A percentile compares a stretch with the other conserved stretches of the same genome.
These are phyloP conservation scores for Trametes elegans DNA, from an alignment of 768 basidiomycete genomes.

Conservation along the genomic window DNA sequence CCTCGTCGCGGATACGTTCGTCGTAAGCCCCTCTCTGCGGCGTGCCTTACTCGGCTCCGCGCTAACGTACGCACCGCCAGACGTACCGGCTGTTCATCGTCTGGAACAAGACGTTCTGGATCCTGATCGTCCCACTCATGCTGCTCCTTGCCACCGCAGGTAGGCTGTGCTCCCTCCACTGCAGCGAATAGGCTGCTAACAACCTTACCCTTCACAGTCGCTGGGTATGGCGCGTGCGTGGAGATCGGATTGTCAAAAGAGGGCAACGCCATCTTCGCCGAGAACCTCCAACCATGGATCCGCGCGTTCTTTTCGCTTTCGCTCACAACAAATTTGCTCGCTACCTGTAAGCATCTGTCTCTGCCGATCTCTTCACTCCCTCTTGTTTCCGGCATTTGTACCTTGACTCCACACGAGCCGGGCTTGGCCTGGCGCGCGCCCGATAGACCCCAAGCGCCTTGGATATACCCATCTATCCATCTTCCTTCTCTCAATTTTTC, in stretches of 20 bases:
- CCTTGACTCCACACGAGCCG: neutral
- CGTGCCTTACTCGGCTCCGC: neutral
- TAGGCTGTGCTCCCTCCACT: neutral
- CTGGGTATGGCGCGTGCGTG: constrained; percentile 15
- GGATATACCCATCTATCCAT: neutral
- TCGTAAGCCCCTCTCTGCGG: neutral
- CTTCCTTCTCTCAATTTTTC: neutral
- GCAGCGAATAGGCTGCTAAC: neutral
- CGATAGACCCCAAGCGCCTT: neutral
- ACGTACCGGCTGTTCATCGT: constrained; percentile 15
- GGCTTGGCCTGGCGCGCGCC: neutral
- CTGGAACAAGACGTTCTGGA: constrained; percentile 13
- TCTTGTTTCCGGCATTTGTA: neutral
- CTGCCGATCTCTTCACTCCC: no score
- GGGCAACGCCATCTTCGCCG: constrained; percentile 11
- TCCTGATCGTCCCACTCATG: constrained; percentile 5
- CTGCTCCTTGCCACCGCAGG: constrained; percentile 14
- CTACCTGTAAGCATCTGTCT: neutral
- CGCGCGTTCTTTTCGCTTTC: constrained; percentile 17
- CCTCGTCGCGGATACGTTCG: constrained; percentile 15
- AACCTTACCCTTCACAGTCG: neutral
- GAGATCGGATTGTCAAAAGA: constrained; percentile 12
- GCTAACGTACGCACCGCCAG: neutral
- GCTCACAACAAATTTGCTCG: constrained; percentile 16
- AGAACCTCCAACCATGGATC: constrained; percentile 16